Base-by-base conservation (phyloP, 495 filamentous ascomycete species). In the Aspergillus campestris region DNA sequence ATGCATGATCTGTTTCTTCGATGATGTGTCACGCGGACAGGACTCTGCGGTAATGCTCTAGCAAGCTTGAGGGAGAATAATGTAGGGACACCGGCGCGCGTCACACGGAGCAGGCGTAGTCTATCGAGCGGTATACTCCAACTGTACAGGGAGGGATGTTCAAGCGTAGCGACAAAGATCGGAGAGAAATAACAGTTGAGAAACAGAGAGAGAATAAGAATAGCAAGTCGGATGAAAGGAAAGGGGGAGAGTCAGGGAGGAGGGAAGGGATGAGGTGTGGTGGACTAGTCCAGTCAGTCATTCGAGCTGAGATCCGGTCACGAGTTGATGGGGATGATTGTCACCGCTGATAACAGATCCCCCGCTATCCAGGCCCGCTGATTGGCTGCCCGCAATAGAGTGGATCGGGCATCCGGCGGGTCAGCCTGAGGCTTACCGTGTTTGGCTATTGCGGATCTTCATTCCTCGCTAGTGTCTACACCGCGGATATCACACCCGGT, bases 1-100 rank as follows among this genome's bases (percentile, higher is more conserved):
- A 50, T 53, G 39, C 67, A 70, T 69, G 8, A 36, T 44, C 28
- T 14, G 13, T 33, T 4, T 24, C 18, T 24, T 24, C 2, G 18
- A 24, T 24, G 18, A 24, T 4, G 18, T 24, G 18, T 24, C 18
- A 24, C 18, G 18, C 18, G 4, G 18, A 24, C 18, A 24, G 18
- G 18, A 24, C 4, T 2, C 18, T 24, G 18, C 18, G 18, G 18
- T 24, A 4, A 24, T 24, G 4, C 4, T 24, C 1, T 24, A 24
- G 4, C 18, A 24, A 4, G 1, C 2, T 24, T 24, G 1, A 24
- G 4, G 18, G 18, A 24, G 18, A 4, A 24, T 24, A 2, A 24
- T 24, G 18, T 4, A 24, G 18, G 18, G 4, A 2, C 18, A 4
- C 4, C 18, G 18, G 18, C 18, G 18, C 2, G 18, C 18, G 18